These are phyloP conservation scores for Trichopus zeylanicus DNA, from an alignment of 116 monocot species.

Conservation along the genomic window DNA sequence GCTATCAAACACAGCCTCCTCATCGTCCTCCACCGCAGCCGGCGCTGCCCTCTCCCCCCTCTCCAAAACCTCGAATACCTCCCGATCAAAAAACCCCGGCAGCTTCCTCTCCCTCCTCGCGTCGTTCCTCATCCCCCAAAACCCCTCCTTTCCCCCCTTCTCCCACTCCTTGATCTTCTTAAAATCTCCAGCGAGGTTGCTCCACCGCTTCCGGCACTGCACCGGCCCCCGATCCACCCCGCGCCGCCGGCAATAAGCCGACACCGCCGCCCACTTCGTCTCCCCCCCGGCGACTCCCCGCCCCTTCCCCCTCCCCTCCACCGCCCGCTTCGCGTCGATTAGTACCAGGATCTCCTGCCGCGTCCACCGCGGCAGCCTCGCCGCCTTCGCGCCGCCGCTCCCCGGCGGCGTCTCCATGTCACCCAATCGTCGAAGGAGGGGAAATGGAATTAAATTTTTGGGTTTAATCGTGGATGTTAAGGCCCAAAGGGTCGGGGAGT, in stretches of 20 bases:
- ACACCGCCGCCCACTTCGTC: slow-evolving; percentile 94
- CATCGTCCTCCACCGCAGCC: slow-evolving; percentile 12
- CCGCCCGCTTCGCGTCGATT: slow-evolving; percentile 85
- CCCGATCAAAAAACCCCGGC: slow-evolving; percentile 93
- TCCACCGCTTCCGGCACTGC: slow-evolving; percentile 99
- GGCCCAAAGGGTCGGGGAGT: not conserved
- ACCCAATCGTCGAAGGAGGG: too few species aligned
- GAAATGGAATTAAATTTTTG: too few species aligned
- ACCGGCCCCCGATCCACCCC: slow-evolving; percentile 87
- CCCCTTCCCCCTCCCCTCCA: slow-evolving; percentile 57
- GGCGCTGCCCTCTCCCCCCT: slow-evolving; percentile 14
- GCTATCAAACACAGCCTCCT: slow-evolving; percentile 12
- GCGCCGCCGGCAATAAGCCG: slow-evolving; percentile 73
- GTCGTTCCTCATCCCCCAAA: slow-evolving; percentile 92
- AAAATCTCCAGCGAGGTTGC: slow-evolving; percentile 88
- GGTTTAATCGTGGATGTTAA: not conserved
- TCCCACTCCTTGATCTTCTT: slow-evolving; percentile 99
- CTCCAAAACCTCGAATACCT: slow-evolving; percentile 88
- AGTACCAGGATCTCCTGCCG: slow-evolving; percentile 94
- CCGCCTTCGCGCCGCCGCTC: slow-evolving; percentile 21
- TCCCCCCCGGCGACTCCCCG: slow-evolving; percentile 27
- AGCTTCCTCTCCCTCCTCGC: slow-evolving; percentile 70
- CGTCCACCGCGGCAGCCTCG: slow-evolving; percentile 91
- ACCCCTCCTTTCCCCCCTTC: slow-evolving; percentile 39
- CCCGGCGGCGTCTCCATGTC: slow-evolving; percentile 2